phyloP scores from a whole-genome alignment of 257 asterid species.

The Marsdenia floribunda region DNA sequence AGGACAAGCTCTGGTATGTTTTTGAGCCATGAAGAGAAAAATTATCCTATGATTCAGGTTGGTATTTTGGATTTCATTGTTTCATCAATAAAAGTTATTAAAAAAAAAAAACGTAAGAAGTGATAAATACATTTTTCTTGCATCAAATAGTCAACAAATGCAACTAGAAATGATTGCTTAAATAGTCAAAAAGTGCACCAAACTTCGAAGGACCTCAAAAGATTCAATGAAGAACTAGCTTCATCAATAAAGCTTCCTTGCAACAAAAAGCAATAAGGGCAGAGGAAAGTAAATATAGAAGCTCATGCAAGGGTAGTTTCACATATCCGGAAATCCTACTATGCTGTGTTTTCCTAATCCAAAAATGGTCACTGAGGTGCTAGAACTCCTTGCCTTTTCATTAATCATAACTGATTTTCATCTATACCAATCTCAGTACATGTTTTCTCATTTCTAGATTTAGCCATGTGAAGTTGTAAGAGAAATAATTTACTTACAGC shows the following conservation, averaged over 20 bases:
- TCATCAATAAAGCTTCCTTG: neutral
- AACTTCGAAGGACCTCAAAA: neutral
- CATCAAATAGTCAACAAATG: neutral
- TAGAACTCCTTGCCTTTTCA: neutral
- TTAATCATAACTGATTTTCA: neutral
- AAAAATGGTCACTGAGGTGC: neutral
- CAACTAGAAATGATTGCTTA: neutral
- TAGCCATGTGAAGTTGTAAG: neutral
- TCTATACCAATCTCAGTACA: neutral
- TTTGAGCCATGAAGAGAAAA: constrained; percentile 53
- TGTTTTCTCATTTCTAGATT: neutral
- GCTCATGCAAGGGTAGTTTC: neutral
- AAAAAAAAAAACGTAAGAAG: too few relatives aligned
- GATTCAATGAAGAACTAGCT: neutral
- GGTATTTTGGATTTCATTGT: constrained; percentile 4
- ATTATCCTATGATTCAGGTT: constrained; percentile 71
- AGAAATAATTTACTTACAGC: too few relatives aligned
- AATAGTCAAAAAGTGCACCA: neutral
- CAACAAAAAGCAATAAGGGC: neutral
- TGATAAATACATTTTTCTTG: too few relatives aligned
- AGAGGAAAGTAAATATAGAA: neutral
- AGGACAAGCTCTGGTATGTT: constrained; percentile 92
- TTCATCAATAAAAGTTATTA: neutral
- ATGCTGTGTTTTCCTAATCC: neutral
- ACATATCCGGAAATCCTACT: neutral